A percentile compares a stretch with the other conserved stretches of the same genome.
Conservation (phyloP, 75 land plant genomes). For the Azolla pinnata region DNA sequence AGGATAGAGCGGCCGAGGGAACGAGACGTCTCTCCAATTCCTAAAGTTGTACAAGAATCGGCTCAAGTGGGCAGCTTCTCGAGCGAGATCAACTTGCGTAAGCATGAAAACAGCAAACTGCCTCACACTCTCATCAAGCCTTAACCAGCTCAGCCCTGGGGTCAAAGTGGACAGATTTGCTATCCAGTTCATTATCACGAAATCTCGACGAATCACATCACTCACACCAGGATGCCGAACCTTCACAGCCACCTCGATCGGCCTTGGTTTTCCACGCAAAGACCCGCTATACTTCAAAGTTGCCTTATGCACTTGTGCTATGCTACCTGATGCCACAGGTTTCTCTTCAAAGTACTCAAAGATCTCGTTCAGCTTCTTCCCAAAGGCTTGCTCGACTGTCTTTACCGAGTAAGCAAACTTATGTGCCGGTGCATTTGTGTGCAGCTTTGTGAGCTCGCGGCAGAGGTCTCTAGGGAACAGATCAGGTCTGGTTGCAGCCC, state of each 20-base stretch:
- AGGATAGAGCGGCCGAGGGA: constrained; percentile 78
- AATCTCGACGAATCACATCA: constrained; percentile 65
- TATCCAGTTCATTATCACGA: constrained; percentile 51
- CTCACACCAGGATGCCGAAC: constrained; percentile 81
- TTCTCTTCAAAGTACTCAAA: constrained; percentile 76
- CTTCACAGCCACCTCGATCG: constrained; percentile 68
- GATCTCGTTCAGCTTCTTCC: constrained; percentile 53
- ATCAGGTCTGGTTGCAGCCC: constrained; percentile 90
- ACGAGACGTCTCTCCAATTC: constrained; percentile 82
- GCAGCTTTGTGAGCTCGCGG: constrained; percentile 49
- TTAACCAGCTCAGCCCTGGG: constrained; percentile 53
- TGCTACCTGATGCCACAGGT: constrained; percentile 83
- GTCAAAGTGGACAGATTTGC: constrained; percentile 52
- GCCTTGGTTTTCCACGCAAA: constrained; percentile 23
- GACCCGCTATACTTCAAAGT: constrained; percentile 38
- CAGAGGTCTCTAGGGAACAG: constrained; percentile 72
- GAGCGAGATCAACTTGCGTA: constrained; percentile 78
- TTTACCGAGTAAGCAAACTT: constrained; percentile 33
- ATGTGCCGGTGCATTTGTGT: constrained; percentile 73
- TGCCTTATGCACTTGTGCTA: constrained; percentile 75
- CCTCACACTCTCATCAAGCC: constrained; percentile 44
- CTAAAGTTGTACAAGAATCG: constrained; percentile 77
- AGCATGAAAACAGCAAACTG: constrained; percentile 84
- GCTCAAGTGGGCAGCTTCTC: constrained; percentile 84
- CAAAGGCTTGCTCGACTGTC: constrained; percentile 67